Base-by-base conservation (phyloP, 257 asterid genomes). In the Ehretia macrophylla region DNA sequence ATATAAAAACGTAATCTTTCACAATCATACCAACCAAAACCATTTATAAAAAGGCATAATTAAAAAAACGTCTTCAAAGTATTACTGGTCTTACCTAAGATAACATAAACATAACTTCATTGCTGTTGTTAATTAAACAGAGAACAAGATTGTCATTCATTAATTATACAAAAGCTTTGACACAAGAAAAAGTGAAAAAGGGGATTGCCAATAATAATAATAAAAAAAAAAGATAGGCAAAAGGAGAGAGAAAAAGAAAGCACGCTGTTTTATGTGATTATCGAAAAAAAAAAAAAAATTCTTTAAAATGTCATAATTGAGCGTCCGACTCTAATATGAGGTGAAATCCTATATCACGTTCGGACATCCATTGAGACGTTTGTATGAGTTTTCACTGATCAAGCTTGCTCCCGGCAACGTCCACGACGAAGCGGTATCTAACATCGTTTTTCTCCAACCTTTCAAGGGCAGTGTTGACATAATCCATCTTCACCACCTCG, bases 391-490 rank as follows among this genome's bases (percentile, higher is more conserved):
- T 45, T 80, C 72, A 77, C 32, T 69, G 63, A 14, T 71, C 79
- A 13, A 90, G 86, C 14, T 87, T 81, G 94, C 95, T 88, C 45
- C 96, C 98, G 0, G 82, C 93, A 51, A 92, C 91, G 66, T 92
- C 98, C 3, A 92, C 90, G 11, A 92, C 98, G 27, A 92, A 92
- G 57, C 98, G 68, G 62, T 92, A 92, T 35, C 98, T 73, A 20
- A 92, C 98, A 11, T 92, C 97, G 55, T 88, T 92, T 79, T 92
- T 88, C 67, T 84, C 98, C 61, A 92, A 73, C 83, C 98, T 82
- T 60, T 88, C 89, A 11, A 92, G 60, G 0, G 98, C 98, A 8
- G 84, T 81, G 68, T 92, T 92, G 44, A 88, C 67, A 40, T 88
- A 88, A 56, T 88, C 97, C 95, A 92, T 88, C 68, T 88, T 92